These are phyloP conservation scores for Boletus tylopilopsis DNA, from an alignment of 768 basidiomycete species.

Conservation along the genomic window DNA sequence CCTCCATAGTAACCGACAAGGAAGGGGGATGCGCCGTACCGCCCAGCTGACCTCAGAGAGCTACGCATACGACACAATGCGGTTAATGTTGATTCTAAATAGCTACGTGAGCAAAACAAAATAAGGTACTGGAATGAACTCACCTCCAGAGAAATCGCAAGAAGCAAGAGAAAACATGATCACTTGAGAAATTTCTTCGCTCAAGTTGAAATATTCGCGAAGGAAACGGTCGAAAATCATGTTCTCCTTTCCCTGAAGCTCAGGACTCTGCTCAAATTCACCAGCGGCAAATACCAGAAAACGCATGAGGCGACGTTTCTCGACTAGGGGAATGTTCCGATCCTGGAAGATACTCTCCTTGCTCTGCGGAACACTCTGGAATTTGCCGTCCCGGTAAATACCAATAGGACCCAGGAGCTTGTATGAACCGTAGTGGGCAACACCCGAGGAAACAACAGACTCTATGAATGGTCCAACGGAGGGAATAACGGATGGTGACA, in stretches of 20 bases:
- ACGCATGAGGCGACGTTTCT: conserved; percentile 91
- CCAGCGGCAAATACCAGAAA: conserved; percentile 79
- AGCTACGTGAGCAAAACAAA: conserved; percentile 3
- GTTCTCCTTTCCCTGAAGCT: conserved; percentile 54
- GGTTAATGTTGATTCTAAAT: conserved; percentile 59
- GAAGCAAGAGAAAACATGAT: conserved; percentile 80
- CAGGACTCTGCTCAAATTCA: conserved; percentile 63
- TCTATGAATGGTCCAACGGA: conserved; percentile 76
- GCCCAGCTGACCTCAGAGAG: conserved; percentile 75
- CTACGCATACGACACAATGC: conserved; percentile 67
- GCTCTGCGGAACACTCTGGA: conserved; percentile 75
- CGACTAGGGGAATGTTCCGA: conserved; percentile 67
- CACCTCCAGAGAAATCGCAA: conserved; percentile 58
- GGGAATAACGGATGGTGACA: conserved; percentile 80
- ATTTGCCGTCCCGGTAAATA: conserved; percentile 47
- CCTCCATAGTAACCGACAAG: conserved; percentile 96
- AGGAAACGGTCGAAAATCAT: conserved; percentile 63
- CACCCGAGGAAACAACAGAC: conserved; percentile 75
- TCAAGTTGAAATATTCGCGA: conserved; percentile 58
- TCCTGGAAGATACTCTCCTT: conserved; percentile 94
- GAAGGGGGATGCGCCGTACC: conserved; percentile 87
- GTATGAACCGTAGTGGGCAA: conserved; percentile 89
- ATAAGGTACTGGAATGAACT: conserved; percentile 9
- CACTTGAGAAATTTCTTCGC: conserved; percentile 49
- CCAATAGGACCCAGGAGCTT: conserved; percentile 71